Evolutionary conservation across 257 asterid species (phyloP), one percentile per base, ranked within the genome.

Genomic region (Penstemon barbatus): DNA sequence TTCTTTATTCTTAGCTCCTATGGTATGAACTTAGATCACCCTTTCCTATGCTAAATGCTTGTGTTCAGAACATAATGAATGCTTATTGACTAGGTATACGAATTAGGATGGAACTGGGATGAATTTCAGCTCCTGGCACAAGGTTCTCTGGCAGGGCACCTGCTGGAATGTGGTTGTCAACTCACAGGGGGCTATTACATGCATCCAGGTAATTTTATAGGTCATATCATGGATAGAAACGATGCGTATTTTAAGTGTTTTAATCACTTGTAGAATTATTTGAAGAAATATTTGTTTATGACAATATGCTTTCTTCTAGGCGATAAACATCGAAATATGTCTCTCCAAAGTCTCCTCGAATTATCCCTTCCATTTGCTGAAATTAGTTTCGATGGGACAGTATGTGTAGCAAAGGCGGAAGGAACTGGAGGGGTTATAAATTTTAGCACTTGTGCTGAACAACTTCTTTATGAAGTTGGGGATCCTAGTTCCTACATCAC

Each of bases 71-170:
- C 25, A 57, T 75, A 72, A 79, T 70, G 65, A 61, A 56, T 70
- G 55, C n/a, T 51, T 69, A 75, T 57, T 66, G 71, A 71, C 65
- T 76, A 94, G 99, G 85, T 89, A 42, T 94, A 84, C 80, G 99
- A 94, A 82, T 80, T 94, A 65, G 99, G 99, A 40, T 94, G 99
- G 99, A 87, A 94, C 78, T 94, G 99, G 99, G 78, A 89, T 77
- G 96, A 89, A 50, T 79, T 79, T 70, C 78, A 78, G 65, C 95
- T 86, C 71, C 86, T 91, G 61, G 91, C 97, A 59, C 97, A 91
- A 86, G 99, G 99, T 76, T 82, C 96, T 61, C 78, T 91, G 73
- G 91, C 89, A 66, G 97, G 99, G 68, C 99, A 91, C 77, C 89
- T 94, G 67, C 90, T 94, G 71, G 99, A 94, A 80, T 94, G 99